A percentile compares a stretch with the other conserved stretches of the same genome.
These are phyloP conservation scores for Cinnamomum micranthum DNA, from an alignment of 164 flowering plant species.

Conservation along the genomic window DNA sequence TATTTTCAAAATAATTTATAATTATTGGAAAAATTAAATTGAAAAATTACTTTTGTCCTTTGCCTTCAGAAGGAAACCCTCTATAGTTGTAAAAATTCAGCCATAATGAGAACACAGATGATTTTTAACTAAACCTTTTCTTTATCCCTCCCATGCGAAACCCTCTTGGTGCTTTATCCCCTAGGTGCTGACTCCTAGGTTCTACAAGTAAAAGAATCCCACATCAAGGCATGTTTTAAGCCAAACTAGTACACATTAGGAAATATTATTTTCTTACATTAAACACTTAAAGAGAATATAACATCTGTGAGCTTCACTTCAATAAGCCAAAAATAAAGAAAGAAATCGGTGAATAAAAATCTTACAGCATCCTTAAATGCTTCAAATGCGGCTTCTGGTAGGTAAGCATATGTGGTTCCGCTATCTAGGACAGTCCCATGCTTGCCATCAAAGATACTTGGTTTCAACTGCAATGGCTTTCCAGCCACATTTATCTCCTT, in stretches of 20 bases:
- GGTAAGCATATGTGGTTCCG: slow-evolving; percentile 97
- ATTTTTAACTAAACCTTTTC: too few relatives aligned
- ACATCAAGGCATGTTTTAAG: background rate
- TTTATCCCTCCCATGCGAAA: too few relatives aligned
- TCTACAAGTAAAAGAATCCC: background rate
- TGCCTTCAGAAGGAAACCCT: too few relatives aligned
- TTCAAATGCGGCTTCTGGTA: slow-evolving; percentile 80
- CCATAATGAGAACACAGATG: too few relatives aligned
- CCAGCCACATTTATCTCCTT: slow-evolving; percentile 94
- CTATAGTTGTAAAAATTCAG: too few relatives aligned
- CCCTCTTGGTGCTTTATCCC: too few relatives aligned
- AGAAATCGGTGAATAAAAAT: slow-evolving; percentile 12
- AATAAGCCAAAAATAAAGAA: background rate
- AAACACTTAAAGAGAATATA: too few relatives aligned
- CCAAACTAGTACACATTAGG: background rate
- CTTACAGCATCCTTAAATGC: slow-evolving; percentile 89
- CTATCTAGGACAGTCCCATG: slow-evolving; percentile 96
- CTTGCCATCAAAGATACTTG: slow-evolving; percentile 77
- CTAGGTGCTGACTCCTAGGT: too few relatives aligned
- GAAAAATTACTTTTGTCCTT: too few relatives aligned
- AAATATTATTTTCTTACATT: too few relatives aligned
- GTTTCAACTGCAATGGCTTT: slow-evolving; percentile 53
- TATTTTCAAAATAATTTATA: too few relatives aligned
- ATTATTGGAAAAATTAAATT: too few relatives aligned
- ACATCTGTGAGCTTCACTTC: background rate